phyloP scores from a whole-genome alignment of 1,139 yeast genomes.

The Blastobotrys elegans region DNA sequence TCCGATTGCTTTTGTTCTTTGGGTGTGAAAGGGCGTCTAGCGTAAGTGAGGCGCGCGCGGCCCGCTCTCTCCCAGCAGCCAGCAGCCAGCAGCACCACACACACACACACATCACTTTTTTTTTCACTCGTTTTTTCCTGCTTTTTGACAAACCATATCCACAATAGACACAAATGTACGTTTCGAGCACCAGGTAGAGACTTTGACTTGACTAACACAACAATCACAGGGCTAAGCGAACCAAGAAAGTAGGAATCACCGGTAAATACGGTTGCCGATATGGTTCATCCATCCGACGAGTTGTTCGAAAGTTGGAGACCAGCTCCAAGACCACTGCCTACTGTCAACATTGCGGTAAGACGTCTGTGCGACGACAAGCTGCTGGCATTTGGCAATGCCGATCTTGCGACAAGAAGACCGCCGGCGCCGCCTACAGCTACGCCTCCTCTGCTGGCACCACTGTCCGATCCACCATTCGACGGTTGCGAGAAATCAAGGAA shows the following conservation, averaged over 20 bases:
- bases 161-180: slow-evolving; percentile 7
- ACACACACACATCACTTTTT: not conserved
- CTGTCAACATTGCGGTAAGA: slow-evolving; percentile 99
- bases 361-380: slow-evolving; percentile 95
- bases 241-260: slow-evolving; percentile 99
- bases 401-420: slow-evolving; percentile 93
- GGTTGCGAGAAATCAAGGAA: slow-evolving; percentile 99
- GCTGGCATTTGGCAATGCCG: slow-evolving; percentile 99
- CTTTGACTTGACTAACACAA: not conserved
- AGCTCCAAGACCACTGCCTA: slow-evolving; percentile 99
- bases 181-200: not conserved
- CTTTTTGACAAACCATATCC: slow-evolving; percentile 1
- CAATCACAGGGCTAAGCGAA: slow-evolving; percentile 85
- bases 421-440: slow-evolving; percentile 99
- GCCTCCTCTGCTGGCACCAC: slow-evolving; percentile 99
- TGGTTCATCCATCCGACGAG: slow-evolving; percentile 99
- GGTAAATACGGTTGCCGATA: slow-evolving; percentile 99
- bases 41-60: not conserved
- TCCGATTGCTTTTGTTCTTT: no score
- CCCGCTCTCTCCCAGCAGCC: not conserved
- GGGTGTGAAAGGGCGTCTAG: not conserved
- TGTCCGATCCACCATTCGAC: slow-evolving; percentile 99
- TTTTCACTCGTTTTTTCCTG: slow-evolving; percentile 1
- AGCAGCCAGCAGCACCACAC: not conserved
- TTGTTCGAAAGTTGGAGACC: slow-evolving; percentile 98